A percentile compares a stretch with the other conserved stretches of the same genome.
Conservation (phyloP, 352 stramenopile genomes). For the Pythium diclinum region DNA sequence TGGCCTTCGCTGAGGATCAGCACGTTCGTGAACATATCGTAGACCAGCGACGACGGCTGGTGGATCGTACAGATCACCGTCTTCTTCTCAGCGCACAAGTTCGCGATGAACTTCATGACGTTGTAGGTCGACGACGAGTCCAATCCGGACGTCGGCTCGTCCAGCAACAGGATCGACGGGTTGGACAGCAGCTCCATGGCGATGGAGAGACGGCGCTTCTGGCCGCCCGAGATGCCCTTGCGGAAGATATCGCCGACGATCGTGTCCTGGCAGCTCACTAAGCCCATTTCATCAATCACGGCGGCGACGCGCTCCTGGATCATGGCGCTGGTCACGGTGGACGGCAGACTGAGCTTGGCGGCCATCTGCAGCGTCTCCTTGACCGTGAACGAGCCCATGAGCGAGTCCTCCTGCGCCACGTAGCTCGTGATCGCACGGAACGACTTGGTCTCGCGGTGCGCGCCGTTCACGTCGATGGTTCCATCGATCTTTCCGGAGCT, state of each 20-base stretch:
- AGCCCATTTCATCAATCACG: slow-evolving; percentile 66
- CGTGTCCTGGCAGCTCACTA: slow-evolving; percentile 52
- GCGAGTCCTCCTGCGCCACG: slow-evolving; percentile 56
- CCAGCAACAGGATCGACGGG: slow-evolving; percentile 93
- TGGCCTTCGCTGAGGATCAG: slow-evolving; percentile 62
- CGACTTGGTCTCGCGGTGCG: slow-evolving; percentile 31
- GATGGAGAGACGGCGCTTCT: slow-evolving; percentile 92
- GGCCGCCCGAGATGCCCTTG: slow-evolving; percentile 81
- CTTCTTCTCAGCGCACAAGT: slow-evolving; percentile 47
- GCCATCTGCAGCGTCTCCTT: slow-evolving; percentile 65
- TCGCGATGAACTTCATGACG: slow-evolving; percentile 79
- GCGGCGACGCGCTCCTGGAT: slow-evolving; percentile 40
- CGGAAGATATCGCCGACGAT: slow-evolving; percentile 79
- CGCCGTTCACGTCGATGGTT: slow-evolving; percentile 49
- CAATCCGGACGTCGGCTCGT: slow-evolving; percentile 92
- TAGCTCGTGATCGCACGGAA: slow-evolving; percentile 65
- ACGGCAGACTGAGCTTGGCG: slow-evolving; percentile 47
- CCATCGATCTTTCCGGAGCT: slow-evolving; percentile 39
- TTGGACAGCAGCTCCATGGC: slow-evolving; percentile 92
- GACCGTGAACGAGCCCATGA: slow-evolving; percentile 68
- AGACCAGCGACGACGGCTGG: slow-evolving; percentile 75
- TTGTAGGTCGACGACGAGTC: slow-evolving; percentile 84
- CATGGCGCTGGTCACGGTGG: slow-evolving; percentile 42
- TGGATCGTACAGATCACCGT: slow-evolving; percentile 84
- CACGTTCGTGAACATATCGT: slow-evolving; percentile 65